Evolutionary conservation across 805 yeast genomes (phyloP).

Genomic region (Barnettozyma vustinii): DNA sequence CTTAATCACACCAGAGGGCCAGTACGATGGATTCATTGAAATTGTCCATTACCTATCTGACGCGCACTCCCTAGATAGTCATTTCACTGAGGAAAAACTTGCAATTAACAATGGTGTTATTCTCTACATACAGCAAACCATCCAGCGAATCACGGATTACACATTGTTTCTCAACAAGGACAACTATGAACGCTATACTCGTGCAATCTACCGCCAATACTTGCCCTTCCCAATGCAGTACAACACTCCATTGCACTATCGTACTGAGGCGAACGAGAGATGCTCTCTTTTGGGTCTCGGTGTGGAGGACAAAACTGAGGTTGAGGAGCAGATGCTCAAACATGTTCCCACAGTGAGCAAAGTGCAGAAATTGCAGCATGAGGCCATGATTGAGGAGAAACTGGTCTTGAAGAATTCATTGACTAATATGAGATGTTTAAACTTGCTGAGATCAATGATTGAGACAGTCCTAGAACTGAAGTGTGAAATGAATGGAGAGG

Average conservation of each 20-base stretch:
- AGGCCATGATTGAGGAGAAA: conserved; percentile 33
- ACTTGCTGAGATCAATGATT: conserved; percentile 10
- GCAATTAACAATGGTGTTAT: conserved; percentile 42
- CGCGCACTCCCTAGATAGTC: conserved; percentile 10
- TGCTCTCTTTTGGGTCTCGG: conserved; percentile 31
- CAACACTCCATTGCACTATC: conserved; percentile 50
- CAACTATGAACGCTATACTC: conserved; percentile 57
- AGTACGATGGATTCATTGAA: conserved; percentile 37
- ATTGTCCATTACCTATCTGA: conserved; percentile 31
- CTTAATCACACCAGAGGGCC: conserved; percentile 24
- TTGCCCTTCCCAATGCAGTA: conserved; percentile 75
- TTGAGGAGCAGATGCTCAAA: conserved; percentile 26
- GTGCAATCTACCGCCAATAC: conserved; percentile 45
- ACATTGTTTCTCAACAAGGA: conserved; percentile 48
- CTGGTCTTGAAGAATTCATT: conserved; percentile 22
- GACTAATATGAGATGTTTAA: conserved; percentile 24
- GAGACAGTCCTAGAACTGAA: conserved; percentile 13
- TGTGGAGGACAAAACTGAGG: conserved; percentile 25
- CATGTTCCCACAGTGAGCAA: conserved; percentile 33
- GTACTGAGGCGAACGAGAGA: conserved; percentile 26
- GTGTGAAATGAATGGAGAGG: conserved; percentile 10
- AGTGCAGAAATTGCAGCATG: conserved; percentile 66
- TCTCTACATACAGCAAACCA: conserved; percentile 35
- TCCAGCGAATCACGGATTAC: conserved; percentile 48
- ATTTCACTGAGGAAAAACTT: conserved; percentile 20